Percentiles rank a stretch among this genome's conserved stretches.
Conservation (phyloP, 169 alveolate species). For the Plasmodium chabaudi region DNA sequence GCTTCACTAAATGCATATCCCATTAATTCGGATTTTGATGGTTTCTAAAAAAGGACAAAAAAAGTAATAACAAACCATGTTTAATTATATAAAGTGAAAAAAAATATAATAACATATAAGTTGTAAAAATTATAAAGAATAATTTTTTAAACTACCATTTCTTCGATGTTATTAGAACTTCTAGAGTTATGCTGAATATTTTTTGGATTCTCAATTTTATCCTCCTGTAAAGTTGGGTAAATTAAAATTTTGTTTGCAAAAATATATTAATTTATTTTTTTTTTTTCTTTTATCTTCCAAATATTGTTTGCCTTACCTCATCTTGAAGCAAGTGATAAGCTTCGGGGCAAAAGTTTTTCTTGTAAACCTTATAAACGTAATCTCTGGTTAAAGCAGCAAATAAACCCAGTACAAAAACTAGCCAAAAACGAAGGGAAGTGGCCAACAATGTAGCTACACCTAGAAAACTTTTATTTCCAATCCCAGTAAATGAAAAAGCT, state of each 20-base stretch:
- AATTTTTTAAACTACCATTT: too few relatives aligned
- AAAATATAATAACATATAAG: too few relatives aligned
- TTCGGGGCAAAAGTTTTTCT: slow-evolving; percentile 68
- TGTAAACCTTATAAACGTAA: slow-evolving; percentile 53
- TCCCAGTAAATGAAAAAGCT: slow-evolving; percentile 55
- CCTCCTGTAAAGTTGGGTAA: too few relatives aligned
- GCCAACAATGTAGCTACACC: slow-evolving; percentile 38
- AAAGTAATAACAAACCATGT: not conserved
- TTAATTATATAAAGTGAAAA: not conserved
- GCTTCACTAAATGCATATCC: slow-evolving; percentile 77
- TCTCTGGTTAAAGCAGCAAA: slow-evolving; percentile 52
- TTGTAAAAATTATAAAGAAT: too few relatives aligned
- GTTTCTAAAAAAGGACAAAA: slow-evolving; percentile 18
- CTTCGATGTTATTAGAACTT: too few relatives aligned
- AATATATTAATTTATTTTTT: not conserved
- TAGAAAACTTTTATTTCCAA: slow-evolving; percentile 50
- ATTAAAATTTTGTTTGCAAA: too few relatives aligned
- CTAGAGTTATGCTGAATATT: too few relatives aligned
- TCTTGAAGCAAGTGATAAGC: slow-evolving; percentile 60
- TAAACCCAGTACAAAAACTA: slow-evolving; percentile 47
- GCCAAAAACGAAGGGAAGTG: slow-evolving; percentile 69
- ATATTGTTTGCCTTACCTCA: slow-evolving; percentile 1
- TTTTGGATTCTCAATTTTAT: too few relatives aligned
- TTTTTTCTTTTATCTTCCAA: not conserved
- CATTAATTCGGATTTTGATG: slow-evolving; percentile 30